Evolutionary conservation across 2,329 filamentous ascomycete genomes (phyloP).

Genomic region (Fusarium begoniae): DNA sequence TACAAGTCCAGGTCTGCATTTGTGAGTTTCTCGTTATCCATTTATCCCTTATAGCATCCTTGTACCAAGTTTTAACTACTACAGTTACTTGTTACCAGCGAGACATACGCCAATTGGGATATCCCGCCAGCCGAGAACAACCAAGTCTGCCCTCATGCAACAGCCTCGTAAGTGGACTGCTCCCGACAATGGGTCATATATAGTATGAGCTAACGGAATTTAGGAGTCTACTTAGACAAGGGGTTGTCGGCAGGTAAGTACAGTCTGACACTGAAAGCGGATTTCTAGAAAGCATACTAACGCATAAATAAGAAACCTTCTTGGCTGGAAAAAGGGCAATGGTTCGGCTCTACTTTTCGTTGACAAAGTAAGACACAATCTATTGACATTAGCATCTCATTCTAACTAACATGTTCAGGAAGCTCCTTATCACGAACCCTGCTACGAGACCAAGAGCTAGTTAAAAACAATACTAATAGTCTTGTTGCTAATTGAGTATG

Average conservation of each 20-base stretch:
- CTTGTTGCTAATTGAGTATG: too few species aligned
- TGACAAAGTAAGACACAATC: background rate
- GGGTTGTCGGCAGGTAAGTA: accelerated
- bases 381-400: accelerated
- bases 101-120: background rate
- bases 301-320: too few species aligned
- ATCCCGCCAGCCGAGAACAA: background rate
- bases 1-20: background rate
- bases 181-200: too few species aligned
- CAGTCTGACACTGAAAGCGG: background rate
- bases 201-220: background rate
- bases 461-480: too few species aligned
- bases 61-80: background rate
- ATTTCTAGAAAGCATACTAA: too few species aligned
- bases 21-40: background rate
- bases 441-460: background rate
- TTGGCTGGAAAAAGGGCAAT: background rate
- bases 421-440: background rate
- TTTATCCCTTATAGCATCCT: background rate
- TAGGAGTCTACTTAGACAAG: background rate
- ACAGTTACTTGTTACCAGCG: background rate
- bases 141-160: background rate
- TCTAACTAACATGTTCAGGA: background rate
- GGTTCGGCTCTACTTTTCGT: background rate
- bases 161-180: background rate